These are phyloP conservation scores for Scenedesmus sp. DNA, from an alignment of 163 green algal genomes.

Conservation along the genomic window DNA sequence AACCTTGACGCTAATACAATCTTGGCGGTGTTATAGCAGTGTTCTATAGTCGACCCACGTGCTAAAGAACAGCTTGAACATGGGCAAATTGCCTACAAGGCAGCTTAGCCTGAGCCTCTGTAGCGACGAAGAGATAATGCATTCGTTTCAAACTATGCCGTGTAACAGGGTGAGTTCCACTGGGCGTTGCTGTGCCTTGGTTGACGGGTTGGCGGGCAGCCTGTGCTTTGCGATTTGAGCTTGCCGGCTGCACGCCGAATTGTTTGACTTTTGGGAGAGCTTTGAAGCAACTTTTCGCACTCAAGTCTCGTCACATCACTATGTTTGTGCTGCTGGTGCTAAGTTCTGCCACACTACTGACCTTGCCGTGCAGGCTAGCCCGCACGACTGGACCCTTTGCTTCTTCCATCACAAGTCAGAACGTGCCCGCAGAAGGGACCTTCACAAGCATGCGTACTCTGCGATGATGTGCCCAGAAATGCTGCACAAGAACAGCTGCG, in stretches of 20 bases:
- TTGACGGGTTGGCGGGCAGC: too few relatives aligned
- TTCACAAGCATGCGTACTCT: background rate
- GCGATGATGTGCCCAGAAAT: background rate
- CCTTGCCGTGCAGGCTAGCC: background rate
- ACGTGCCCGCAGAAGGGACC: background rate
- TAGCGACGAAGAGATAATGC: background rate
- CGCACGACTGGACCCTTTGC: background rate
- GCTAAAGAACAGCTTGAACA: background rate
- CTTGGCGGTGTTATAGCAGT: background rate
- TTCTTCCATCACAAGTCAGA: background rate
- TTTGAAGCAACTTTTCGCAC: too few relatives aligned
- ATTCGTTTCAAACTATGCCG: background rate
- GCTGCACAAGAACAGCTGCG: background rate
- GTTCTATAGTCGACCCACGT: background rate
- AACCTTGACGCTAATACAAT: background rate
- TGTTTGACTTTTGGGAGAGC: background rate
- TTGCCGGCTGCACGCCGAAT: background rate
- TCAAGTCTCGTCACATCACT: background rate
- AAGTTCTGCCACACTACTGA: background rate
- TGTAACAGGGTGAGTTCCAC: background rate
- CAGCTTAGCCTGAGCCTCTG: background rate
- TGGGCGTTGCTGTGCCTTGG: background rate
- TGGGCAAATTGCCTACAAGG: background rate
- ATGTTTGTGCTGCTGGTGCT: background rate
- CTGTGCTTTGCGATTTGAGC: background rate